Evolutionary conservation across 2,329 filamentous ascomycete genomes (phyloP).

Genomic region (Dactylonectria estremocensis): DNA sequence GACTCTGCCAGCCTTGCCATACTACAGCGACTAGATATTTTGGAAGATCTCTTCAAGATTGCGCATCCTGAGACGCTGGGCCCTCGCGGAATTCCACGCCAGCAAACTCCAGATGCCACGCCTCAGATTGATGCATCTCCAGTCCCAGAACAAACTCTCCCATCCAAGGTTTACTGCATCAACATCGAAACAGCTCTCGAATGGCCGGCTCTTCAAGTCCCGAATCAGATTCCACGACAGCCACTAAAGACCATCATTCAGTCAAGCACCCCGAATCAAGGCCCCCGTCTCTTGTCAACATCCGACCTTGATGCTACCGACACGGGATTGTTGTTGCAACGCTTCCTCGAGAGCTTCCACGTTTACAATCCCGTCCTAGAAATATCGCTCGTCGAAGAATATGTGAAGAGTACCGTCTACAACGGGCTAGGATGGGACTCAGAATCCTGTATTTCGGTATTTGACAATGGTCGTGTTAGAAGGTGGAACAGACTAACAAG

Average conservation of each 20-base stretch:
- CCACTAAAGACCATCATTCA: not conserved
- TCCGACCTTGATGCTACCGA: not conserved
- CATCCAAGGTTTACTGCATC: not conserved
- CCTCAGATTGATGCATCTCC: not conserved
- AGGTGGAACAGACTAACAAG: not conserved
- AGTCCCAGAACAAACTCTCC: not conserved
- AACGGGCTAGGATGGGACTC: conserved; percentile 30
- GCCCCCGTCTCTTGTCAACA: not conserved
- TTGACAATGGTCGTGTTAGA: no score
- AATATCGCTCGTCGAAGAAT: not conserved
- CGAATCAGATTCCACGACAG: not conserved
- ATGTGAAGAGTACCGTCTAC: conserved; percentile 5
- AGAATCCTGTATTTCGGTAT: conserved; percentile 30
- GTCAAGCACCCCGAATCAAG: not conserved
- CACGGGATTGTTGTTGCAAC: not conserved
- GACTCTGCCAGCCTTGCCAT: conserved; percentile 23
- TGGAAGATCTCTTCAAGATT: conserved; percentile 5
- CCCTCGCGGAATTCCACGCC: not conserved
- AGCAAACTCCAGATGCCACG: not conserved
- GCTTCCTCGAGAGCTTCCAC: conserved; percentile 17
- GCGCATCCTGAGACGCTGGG: conserved; percentile 1
- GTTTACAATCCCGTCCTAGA: conserved; percentile 21
- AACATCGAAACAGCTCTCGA: conserved; percentile 1
- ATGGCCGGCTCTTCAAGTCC: conserved; percentile 9
- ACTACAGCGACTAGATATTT: not conserved